phyloP scores from a whole-genome alignment of 2,329 filamentous ascomycete genomes.

The Pyrenophora graminea region DNA sequence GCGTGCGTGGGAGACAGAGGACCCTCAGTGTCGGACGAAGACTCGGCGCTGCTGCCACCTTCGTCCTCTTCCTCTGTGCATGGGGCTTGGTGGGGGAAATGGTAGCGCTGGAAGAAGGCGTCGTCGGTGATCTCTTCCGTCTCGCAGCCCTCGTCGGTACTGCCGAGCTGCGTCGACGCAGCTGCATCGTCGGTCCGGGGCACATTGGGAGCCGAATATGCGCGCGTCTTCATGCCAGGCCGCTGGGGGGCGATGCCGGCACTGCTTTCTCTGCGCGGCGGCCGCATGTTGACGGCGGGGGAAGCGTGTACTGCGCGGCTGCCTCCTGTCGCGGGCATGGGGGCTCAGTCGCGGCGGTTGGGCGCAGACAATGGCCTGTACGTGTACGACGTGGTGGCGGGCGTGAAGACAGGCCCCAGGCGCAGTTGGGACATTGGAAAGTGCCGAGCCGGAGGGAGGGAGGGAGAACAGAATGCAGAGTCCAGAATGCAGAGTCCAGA shows the following conservation, averaged over 20 bases:
- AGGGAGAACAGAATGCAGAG: background rate
- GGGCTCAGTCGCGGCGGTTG: conserved; percentile 10
- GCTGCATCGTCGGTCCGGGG: conserved; percentile 33
- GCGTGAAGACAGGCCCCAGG: conserved; percentile 27
- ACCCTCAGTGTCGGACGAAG: conserved; percentile 45
- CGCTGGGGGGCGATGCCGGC: conserved; percentile 25
- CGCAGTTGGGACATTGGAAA: conserved; percentile 25
- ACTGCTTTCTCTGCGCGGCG: conserved; percentile 24
- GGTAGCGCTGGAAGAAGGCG: conserved; percentile 50
- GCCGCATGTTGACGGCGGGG: conserved; percentile 26
- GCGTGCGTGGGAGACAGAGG: conserved; percentile 44
- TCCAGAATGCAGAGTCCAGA: background rate
- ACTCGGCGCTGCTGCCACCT: conserved; percentile 32
- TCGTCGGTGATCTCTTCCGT: conserved; percentile 46
- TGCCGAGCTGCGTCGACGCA: conserved; percentile 18
- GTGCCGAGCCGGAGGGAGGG: conserved; percentile 1
- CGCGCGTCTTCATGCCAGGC: conserved; percentile 42
- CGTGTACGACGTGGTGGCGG: conserved; percentile 28
- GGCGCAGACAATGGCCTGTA: conserved; percentile 10
- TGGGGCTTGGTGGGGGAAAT: conserved; percentile 36
- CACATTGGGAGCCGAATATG: conserved; percentile 44
- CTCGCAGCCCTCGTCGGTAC: conserved; percentile 64
- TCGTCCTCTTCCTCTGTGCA: conserved; percentile 15
- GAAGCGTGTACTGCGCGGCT: conserved; percentile 16
- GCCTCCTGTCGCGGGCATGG: conserved; percentile 26